These are phyloP conservation scores for Verbena officinalis DNA, from an alignment of 257 asterid species.

Conservation along the genomic window DNA sequence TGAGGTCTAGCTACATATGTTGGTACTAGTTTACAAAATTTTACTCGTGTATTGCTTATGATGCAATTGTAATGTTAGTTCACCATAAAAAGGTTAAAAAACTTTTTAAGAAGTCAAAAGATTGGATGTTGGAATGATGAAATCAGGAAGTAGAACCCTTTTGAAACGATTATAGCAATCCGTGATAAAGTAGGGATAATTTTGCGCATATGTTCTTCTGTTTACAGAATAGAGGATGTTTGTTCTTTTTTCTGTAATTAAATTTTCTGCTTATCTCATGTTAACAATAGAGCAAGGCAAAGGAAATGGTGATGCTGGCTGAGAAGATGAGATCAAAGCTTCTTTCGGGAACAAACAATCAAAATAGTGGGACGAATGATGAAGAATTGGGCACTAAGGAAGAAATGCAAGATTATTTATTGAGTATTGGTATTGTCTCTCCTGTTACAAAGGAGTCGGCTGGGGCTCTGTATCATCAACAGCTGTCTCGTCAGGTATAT, in stretches of 20 bases:
- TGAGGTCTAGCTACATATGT: not conserved
- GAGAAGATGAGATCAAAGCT: constrained; percentile 97
- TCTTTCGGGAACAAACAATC: constrained; percentile 75
- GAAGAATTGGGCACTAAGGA: constrained; percentile 94
- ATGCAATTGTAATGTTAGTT: not conserved
- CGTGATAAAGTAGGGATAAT: constrained; percentile 4
- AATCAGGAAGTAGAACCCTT: constrained; percentile 5
- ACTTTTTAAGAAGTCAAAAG: constrained; percentile 12
- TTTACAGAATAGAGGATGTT: not conserved
- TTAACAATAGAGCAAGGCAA: constrained; percentile 71
- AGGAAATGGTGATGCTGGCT: constrained; percentile 97
- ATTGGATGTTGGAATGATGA: constrained; percentile 7
- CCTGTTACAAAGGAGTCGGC: constrained; percentile 99
- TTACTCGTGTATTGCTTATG: not conserved
- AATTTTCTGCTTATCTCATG: constrained; percentile 20
- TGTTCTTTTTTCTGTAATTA: constrained; percentile 10
- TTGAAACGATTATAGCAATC: constrained; percentile 1
- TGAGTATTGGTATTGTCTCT: constrained; percentile 94
- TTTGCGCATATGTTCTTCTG: not conserved
- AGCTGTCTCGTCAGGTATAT: constrained; percentile 90
- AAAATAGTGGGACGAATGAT: constrained; percentile 60
- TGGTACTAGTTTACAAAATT: not conserved
- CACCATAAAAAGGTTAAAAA: not conserved
- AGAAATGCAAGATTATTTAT: constrained; percentile 96
- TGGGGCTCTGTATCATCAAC: constrained; percentile 98